These are phyloP conservation scores for Fusarium caatingaense DNA, from an alignment of 2,329 filamentous ascomycete species.

Conservation along the genomic window DNA sequence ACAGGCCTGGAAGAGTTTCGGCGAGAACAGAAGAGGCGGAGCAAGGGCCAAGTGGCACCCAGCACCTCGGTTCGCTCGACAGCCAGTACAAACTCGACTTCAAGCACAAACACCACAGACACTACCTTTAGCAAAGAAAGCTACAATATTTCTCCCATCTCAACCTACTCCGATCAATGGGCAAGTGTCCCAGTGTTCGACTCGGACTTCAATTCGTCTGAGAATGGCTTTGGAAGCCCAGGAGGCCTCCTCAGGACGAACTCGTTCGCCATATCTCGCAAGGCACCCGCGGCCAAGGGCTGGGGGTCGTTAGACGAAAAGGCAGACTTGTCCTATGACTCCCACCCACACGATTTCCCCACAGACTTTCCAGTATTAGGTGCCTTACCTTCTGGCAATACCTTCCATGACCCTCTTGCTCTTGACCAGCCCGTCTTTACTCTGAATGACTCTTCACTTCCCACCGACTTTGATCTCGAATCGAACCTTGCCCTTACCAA, in stretches of 20 bases:
- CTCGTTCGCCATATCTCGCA: slow-evolving; percentile 39
- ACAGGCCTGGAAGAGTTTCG: slow-evolving; percentile 50
- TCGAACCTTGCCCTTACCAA: slow-evolving; percentile 54
- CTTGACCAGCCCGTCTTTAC: slow-evolving; percentile 53
- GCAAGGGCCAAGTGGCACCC: slow-evolving; percentile 57
- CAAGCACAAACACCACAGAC: slow-evolving; percentile 52
- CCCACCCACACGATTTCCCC: slow-evolving; percentile 56
- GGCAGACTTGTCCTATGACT: slow-evolving; percentile 44
- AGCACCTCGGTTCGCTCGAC: slow-evolving; percentile 63
- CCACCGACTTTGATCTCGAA: slow-evolving; percentile 51
- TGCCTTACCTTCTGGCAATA: slow-evolving; percentile 46
- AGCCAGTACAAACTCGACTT: slow-evolving; percentile 53
- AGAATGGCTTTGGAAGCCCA: slow-evolving; percentile 54
- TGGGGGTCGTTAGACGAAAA: slow-evolving; percentile 46
- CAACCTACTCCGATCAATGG: slow-evolving; percentile 56
- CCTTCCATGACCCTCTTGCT: slow-evolving; percentile 45
- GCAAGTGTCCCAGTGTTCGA: slow-evolving; percentile 55
- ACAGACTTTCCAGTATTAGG: slow-evolving; percentile 55
- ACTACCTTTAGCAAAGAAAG: slow-evolving; percentile 55
- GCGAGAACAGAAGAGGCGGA: slow-evolving; percentile 49
- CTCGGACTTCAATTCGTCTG: slow-evolving; percentile 60
- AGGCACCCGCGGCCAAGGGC: slow-evolving; percentile 41
- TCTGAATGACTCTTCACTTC: slow-evolving; percentile 50
- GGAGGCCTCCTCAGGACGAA: slow-evolving; percentile 46
- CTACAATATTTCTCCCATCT: slow-evolving; percentile 61